Evolutionary conservation across 208 protist species (phyloP).

Genomic region (Trypanosoma scelopori): DNA sequence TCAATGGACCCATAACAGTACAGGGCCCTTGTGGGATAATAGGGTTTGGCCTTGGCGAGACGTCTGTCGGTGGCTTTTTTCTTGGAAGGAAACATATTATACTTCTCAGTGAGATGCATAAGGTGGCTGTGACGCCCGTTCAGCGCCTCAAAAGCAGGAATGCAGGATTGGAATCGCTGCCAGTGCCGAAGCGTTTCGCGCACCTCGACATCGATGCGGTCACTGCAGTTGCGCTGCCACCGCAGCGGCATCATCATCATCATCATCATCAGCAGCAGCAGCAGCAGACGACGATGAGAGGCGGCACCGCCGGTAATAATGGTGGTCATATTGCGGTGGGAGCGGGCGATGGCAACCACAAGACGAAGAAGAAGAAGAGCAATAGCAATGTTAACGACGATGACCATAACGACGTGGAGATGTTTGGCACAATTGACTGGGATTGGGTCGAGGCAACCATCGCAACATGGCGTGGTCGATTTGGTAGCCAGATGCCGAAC

Average conservation of each 20-base stretch:
- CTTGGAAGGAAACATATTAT: conserved; percentile 63
- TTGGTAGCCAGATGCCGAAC: conserved; percentile 36
- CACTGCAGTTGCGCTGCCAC: background rate
- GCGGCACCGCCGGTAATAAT: conserved; percentile 24
- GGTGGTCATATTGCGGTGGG: conserved; percentile 1
- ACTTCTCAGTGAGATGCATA: conserved; percentile 49
- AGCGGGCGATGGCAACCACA: conserved; percentile 10
- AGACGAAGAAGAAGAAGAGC: background rate
- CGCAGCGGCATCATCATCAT: no score
- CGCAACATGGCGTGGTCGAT: conserved; percentile 40
- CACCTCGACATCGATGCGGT: background rate
- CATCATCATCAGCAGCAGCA: no score
- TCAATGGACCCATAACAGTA: conserved; percentile 56
- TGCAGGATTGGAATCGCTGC: conserved; percentile 22
- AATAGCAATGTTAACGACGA: conserved; percentile 24
- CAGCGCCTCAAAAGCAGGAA: conserved; percentile 26
- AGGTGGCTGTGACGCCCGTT: conserved; percentile 63
- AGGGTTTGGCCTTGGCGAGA: conserved; percentile 71
- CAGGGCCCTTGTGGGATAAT: conserved; percentile 75
- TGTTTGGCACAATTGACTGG: conserved; percentile 84
- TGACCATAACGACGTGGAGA: conserved; percentile 45
- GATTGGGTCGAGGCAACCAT: conserved; percentile 72
- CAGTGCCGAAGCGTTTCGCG: background rate
- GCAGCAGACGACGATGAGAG: no score
- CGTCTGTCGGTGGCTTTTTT: conserved; percentile 61